phyloP scores from a whole-genome alignment of 495 filamentous ascomycete genomes.

The Lineolata rhizophorae region DNA sequence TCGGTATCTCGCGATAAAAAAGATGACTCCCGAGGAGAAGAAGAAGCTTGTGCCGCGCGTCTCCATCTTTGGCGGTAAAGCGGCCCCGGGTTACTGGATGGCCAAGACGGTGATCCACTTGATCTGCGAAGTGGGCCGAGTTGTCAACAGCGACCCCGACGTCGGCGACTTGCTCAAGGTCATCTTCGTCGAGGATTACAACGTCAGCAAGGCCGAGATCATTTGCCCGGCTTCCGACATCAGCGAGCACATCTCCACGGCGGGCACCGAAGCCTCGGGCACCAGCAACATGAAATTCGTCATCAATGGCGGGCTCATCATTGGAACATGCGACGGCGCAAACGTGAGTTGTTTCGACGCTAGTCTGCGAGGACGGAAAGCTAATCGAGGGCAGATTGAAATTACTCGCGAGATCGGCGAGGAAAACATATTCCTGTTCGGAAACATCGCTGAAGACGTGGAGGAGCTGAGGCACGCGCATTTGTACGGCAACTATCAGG shows the following conservation, averaged over 20 bases:
- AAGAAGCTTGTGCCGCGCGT: constrained; percentile 85
- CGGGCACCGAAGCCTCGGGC: constrained; percentile 61
- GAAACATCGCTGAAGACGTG: constrained; percentile 87
- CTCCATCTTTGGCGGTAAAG: constrained; percentile 94
- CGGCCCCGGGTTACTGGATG: constrained; percentile 98
- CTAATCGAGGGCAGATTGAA: constrained; percentile 43
- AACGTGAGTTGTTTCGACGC: constrained; percentile 52
- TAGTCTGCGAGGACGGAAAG: not conserved
- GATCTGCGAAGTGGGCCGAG: constrained; percentile 75
- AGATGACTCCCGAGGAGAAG: constrained; percentile 57
- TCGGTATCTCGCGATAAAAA: constrained; percentile 76
- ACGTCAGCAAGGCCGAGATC: constrained; percentile 96
- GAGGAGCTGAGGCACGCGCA: constrained; percentile 88
- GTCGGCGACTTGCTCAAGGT: constrained; percentile 92
- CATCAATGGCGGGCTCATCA: constrained; percentile 87
- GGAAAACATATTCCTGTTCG: constrained; percentile 95
- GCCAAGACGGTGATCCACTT: constrained; percentile 96
- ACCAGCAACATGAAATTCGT: constrained; percentile 97
- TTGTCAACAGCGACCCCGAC: constrained; percentile 80
- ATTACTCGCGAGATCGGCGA: constrained; percentile 95
- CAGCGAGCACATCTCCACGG: constrained; percentile 96
- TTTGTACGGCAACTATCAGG: constrained; percentile 51
- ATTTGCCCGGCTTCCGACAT: constrained; percentile 88
- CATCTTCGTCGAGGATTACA: constrained; percentile 94
- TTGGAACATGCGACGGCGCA: constrained; percentile 92